Base-by-base conservation (phyloP, 2,329 filamentous ascomycete species). In the Alternaria sp. region DNA sequence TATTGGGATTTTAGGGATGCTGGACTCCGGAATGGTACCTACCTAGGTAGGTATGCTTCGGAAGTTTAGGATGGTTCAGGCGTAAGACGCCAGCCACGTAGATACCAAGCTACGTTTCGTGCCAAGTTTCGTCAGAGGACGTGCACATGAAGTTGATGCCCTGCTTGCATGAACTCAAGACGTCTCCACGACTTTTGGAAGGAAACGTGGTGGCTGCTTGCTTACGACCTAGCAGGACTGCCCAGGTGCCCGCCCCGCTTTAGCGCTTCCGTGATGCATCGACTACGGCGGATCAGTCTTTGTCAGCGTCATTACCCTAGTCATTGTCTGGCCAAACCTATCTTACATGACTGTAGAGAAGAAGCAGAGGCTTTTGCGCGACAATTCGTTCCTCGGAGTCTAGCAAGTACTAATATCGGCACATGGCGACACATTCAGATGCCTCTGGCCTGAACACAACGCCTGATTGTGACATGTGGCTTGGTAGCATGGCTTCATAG, bases 171-270 rank as follows among this genome's bases (percentile, higher is more conserved):
- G 11, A 21, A 33, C 15, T 28, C 10, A 15, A 51, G 47, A 21
- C 30, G 47, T 28, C 14, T 33, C n/a, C 7, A 51, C 47, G 47
- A 33, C 26, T 33, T 33, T 45, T 30, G 21, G 43, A 44, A 37
- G 26, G 37, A 15, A 21, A 14, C 43, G 56, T 45, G 56, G 44
- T 49, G 46, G 56, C 44, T 23, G 56, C 56, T 53, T 30, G 15
- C 20, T 54, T 18, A 30, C 44, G 44, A 37, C 26, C 18, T 53
- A 20, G 56, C 7, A 53, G 28, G 50, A 50, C 51, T 43, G 55
- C 25, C 30, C 30, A 33, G 30, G 30, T 33, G 30, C 30, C 50
- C 53, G 59, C 63, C 63, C 63, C 59, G 23, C 63, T 18, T 30
- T 54, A 25, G 49, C 53, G 21, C 43, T 37, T 49, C 37, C 47